Percentiles rank a stretch among this genome's conserved stretches.
These are phyloP conservation scores for Alternaria burnsii DNA, from an alignment of 2,329 filamentous ascomycete species.

Conservation along the genomic window DNA sequence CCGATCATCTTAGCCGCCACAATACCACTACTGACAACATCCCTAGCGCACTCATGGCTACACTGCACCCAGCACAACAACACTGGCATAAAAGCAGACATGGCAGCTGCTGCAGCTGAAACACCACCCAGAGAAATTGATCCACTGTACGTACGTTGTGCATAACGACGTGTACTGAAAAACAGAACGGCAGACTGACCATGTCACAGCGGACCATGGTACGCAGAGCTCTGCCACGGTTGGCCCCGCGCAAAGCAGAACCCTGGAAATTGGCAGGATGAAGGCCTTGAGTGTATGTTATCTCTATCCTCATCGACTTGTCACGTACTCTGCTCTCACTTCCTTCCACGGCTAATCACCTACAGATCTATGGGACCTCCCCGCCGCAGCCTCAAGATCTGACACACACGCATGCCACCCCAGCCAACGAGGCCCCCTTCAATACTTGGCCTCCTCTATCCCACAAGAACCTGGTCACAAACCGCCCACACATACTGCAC, in stretches of 20 bases:
- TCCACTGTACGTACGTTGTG: not conserved
- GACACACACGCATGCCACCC: constrained; percentile 30
- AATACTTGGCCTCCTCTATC: constrained; percentile 9
- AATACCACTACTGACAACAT: constrained; percentile 8
- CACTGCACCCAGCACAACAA: constrained; percentile 38
- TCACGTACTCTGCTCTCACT: not conserved
- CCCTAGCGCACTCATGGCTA: constrained; percentile 38
- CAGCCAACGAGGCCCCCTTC: constrained; percentile 19
- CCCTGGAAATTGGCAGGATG: constrained; percentile 8
- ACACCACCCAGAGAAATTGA: not conserved
- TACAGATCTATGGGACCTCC: constrained; percentile 17
- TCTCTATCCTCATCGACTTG: not conserved
- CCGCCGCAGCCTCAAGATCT: not conserved
- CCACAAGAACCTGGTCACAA: not conserved
- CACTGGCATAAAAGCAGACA: constrained; percentile 6
- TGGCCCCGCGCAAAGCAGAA: constrained; percentile 20
- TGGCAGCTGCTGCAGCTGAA: not conserved
- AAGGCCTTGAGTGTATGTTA: not conserved
- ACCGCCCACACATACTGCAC: constrained; percentile 4
- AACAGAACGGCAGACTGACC: not conserved
- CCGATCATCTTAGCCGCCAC: not conserved
- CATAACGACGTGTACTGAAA: not conserved
- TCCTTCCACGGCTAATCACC: not conserved
- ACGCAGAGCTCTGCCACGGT: constrained; percentile 19
- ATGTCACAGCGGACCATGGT: constrained; percentile 15